Base-by-base conservation (phyloP, 495 filamentous ascomycete genomes). In the Massariosphaeria phaeospora region DNA sequence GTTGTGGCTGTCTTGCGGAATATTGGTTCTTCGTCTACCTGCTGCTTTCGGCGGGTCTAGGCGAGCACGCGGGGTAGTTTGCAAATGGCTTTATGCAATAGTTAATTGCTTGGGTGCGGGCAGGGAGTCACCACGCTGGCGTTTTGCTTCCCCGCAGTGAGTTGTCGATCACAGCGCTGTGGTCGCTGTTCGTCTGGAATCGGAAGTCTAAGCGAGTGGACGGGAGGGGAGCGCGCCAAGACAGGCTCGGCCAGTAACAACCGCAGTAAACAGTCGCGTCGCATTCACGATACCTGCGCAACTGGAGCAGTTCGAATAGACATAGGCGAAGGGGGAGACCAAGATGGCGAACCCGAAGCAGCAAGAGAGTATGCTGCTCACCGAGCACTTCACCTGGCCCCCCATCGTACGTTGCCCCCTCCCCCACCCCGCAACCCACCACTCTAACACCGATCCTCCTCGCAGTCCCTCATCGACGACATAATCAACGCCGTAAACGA, bases 401-500 rank as follows among this genome's bases (percentile, higher is more conserved):
- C 93, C 93, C 23, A 76, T 95, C 56, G 91, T 96, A 68, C 70
- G 83, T 76, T 26, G 8, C 21, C 20, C 49, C 42, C 48, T 29
- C 48, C 46, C 52, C 46, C 48, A 35, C 63, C 64, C 46, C 52
- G 39, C 51, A 20, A 45, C 57, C 63, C 42, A 61, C 69, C 69
- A 43, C 57, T 29, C 11, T 17, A 11, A 24, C 40, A 36, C 26
- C 33, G 43, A 41, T 48, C 39, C 55, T 45, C 52, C 40, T 18
- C 43, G 25, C 62, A 95, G 91, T 85, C 85, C 55, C 79, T 98
- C 20, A 84, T 98, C 67, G 93, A 98, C 77, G 93, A 97, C 67
- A 87, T 98, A 56, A 95, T 97, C 73, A 96, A 98, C 75, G 83
- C 84, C 54, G 81, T 96, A 63, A 97, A 97, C 74, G 85, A 86